Evolutionary conservation across 116 monocot species (phyloP), one percentile per base, ranked within the genome.

Genomic region (Papilionanthe hybrid): DNA sequence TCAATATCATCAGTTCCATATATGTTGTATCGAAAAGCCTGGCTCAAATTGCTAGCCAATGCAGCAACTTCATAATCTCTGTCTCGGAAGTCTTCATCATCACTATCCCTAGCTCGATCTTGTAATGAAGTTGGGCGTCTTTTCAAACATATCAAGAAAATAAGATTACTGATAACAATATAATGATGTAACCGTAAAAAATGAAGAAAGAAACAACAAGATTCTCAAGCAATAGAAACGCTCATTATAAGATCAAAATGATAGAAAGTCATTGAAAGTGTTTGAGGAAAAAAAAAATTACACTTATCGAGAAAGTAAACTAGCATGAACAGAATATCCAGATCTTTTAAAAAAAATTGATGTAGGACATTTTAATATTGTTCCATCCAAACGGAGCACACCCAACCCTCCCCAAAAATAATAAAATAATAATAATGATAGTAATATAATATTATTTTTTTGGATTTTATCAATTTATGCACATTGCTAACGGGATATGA

Each of bases 41-140:
- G 88, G 69, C 83, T 88, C 71, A 88, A 72, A 72, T 88, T 88
- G 47, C 75, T 88, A 58, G 88, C 88, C n/a, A 88, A 75, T 47
- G 83, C 81, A 30, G 88, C 88, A 30, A 88, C 88, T 78, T 88
- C 86, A 83, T 83, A 88, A 72, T 88, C 88, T 74, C 86, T 85
- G 55, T 88, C 83, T 42, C 83, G 43, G 72, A 85, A 81, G 30
- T 88, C 88, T 75, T 88, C 88, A 75, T 88, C 88, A 44, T 88
- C 88, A 75, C 88, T 88, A 42, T 86, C 88, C 65, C 83, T 85
- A 20, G 41, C 81, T 69, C 69, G 57, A 69, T 88, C 85, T 25
- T 88, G 88, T 30, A 86, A 50, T 79, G 83, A 83, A 69, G 80
- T 81, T 23, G 88, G 88, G 58, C 88, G 88, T 65, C 88, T 88